Conservation (phyloP, 2,329 filamentous ascomycete genomes). For the Xylaria sp. region DNA sequence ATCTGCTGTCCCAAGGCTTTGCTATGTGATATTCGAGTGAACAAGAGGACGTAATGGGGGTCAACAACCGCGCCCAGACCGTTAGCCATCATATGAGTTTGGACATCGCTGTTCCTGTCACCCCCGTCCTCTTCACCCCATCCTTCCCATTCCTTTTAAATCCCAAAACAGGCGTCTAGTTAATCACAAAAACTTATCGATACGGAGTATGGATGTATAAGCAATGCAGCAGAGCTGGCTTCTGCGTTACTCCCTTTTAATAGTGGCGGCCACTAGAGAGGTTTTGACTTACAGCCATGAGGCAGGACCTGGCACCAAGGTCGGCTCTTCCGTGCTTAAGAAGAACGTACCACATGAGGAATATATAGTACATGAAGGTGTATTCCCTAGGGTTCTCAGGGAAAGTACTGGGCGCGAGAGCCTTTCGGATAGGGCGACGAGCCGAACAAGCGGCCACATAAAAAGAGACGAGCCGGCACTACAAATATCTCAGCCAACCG, state of each 20-base stretch:
- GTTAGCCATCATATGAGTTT: constrained; percentile 29
- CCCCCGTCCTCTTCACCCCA: constrained; percentile 22
- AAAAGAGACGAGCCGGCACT: constrained; percentile 32
- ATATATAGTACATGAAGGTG: background rate
- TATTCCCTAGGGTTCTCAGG: constrained; percentile 21
- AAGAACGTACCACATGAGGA: background rate
- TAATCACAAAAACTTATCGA: constrained; percentile 25
- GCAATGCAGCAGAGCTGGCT: constrained; percentile 42
- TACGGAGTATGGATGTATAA: constrained; percentile 39
- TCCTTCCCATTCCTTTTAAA: constrained; percentile 28
- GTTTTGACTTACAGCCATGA: constrained; percentile 31
- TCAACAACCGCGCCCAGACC: constrained; percentile 5
- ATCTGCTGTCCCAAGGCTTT: constrained; percentile 17
- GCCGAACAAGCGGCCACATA: constrained; percentile 23
- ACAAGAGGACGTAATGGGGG: constrained; percentile 3
- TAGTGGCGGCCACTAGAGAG: constrained; percentile 40
- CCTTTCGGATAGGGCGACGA: constrained; percentile 27
- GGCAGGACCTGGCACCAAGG: constrained; percentile 13
- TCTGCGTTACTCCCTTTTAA: constrained; percentile 38
- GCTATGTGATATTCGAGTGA: constrained; percentile 1
- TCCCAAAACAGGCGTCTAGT: constrained; percentile 33
- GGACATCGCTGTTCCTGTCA: constrained; percentile 29
- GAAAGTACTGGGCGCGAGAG: constrained; percentile 18
- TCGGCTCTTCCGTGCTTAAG: background rate
- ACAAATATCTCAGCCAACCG: constrained; percentile 35